Evolutionary conservation across 2,329 filamentous ascomycete species (phyloP), one percentile per base, ranked within the genome.

Genomic region (Cladobotryum mycophilum): DNA sequence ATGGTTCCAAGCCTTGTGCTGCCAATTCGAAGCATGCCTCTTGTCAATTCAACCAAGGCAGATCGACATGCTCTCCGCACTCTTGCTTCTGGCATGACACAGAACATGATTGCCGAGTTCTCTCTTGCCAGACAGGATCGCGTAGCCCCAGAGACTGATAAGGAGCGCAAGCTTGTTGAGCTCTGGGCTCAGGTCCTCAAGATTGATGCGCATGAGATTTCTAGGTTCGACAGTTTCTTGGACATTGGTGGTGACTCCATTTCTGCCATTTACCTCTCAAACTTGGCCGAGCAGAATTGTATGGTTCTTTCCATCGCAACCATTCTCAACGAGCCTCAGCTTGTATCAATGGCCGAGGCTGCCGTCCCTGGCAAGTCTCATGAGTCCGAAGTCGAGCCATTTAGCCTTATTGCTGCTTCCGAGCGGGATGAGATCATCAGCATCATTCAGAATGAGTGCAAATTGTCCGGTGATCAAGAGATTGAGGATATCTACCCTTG

Each of bases 401-500:
- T 49, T 8, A 50, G 47, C 15, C 47, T 49, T 12, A 33, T 49
- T 42, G 45, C 13, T 25, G 41, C 3, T 34, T 20, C 3, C 41
- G 50, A 17, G 25, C 25, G 6, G 2, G 25, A 30, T 30, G 25
- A 30, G 8, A 30, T 30, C 9, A 11, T 30, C 9, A 30, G 25
- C 25, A 11, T 2, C 9, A 20, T 46, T 14, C 47, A 34, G 15
- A 38, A 42, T 8, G 15, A 22, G 15, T 51, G 43, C 14, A n/a
- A 25, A 14, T 41, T 53, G 12, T 13, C 34, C 13, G 18, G 41
- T 5, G 13, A 47, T 5, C 40, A 53, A 8, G 25, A 15, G 4
- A 52, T 60, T 8, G 48, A 55, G 20, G 58, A 60, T 43, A 43
- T 57, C 20, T 59, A 56, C 9, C 57, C 57, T 17, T 58, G 57